Evolutionary conservation across 2,329 filamentous ascomycete genomes (phyloP).

Genomic region (Cladosporium sp.): DNA sequence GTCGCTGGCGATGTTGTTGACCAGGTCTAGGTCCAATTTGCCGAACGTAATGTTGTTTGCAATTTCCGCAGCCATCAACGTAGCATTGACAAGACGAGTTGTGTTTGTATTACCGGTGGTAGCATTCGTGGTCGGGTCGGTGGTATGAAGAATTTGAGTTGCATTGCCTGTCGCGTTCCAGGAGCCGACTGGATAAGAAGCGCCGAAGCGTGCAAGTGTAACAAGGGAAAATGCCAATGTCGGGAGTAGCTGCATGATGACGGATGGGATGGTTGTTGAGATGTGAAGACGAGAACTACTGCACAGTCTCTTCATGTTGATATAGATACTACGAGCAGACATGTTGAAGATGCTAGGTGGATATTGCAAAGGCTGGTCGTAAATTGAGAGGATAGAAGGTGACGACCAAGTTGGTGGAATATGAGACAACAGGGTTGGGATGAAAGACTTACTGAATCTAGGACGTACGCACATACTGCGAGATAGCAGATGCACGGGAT

Average conservation of each 20-base stretch:
- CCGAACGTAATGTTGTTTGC: constrained; percentile 16
- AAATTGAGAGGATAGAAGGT: neutral
- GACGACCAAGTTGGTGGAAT: neutral
- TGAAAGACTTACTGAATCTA: constrained; percentile 7
- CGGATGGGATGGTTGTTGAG: constrained; percentile 5
- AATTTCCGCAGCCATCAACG: constrained; percentile 2
- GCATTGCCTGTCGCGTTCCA: constrained; percentile 7
- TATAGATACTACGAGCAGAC: constrained; percentile 1
- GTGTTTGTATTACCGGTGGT: neutral
- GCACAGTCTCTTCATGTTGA: constrained; percentile 16
- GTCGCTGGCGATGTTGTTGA: constrained; percentile 43
- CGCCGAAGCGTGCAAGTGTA: neutral
- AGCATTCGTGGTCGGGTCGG: neutral
- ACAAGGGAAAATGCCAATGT: constrained; percentile 3
- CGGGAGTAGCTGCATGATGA: constrained; percentile 14
- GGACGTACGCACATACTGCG: neutral
- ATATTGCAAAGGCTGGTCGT: constrained; percentile 13
- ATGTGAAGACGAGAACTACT: constrained; percentile 9
- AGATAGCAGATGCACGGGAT: neutral
- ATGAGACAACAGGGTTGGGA: constrained; percentile 17
- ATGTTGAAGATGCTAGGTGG: constrained; percentile 8
- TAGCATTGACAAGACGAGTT: neutral
- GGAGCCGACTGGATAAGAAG: constrained; percentile 7
- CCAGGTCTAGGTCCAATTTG: constrained; percentile 29
- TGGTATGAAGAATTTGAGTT: neutral